Evolutionary conservation across 345 rosid genomes (phyloP).

Genomic region (Pistacia integerrima): DNA sequence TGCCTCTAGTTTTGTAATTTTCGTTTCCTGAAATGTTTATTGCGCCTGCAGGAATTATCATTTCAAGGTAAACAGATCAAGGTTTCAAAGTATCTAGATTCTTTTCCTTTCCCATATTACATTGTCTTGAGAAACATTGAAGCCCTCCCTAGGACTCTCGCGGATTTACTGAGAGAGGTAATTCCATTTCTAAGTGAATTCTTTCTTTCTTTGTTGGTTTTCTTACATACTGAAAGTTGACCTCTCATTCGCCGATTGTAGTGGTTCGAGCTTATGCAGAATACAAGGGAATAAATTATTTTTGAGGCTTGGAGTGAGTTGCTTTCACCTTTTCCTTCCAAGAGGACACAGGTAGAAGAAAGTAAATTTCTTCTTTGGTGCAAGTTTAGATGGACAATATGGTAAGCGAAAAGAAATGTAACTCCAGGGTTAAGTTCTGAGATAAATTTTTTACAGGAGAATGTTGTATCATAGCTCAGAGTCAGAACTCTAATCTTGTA

Average conservation of each 20-base stretch:
- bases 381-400: not conserved
- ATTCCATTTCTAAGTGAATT: not conserved
- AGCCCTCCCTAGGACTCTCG: conserved; percentile 85
- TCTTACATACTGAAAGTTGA: not conserved
- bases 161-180: conserved; percentile 92
- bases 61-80: conserved; percentile 39
- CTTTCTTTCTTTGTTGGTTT: not conserved
- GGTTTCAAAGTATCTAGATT: conserved; percentile 66
- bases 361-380: not conserved
- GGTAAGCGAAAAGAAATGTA: not conserved
- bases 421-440: not conserved
- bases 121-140: conserved; percentile 77
- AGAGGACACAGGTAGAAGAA: not conserved
- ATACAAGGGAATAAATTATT: conserved; percentile 45
- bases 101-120: conserved; percentile 94
- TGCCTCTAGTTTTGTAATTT: not conserved
- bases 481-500: too few species aligned
- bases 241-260: conserved; percentile 30
- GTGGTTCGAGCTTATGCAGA: conserved; percentile 98
- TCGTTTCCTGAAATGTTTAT: not conserved
- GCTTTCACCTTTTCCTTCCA: not conserved
- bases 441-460: not conserved
- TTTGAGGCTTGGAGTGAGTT: not conserved
- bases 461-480: not conserved
- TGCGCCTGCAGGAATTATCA: conserved; percentile 53